phyloP scores from a whole-genome alignment of 1,284 basidiomycete species.

The Neonothopanus nambi region DNA sequence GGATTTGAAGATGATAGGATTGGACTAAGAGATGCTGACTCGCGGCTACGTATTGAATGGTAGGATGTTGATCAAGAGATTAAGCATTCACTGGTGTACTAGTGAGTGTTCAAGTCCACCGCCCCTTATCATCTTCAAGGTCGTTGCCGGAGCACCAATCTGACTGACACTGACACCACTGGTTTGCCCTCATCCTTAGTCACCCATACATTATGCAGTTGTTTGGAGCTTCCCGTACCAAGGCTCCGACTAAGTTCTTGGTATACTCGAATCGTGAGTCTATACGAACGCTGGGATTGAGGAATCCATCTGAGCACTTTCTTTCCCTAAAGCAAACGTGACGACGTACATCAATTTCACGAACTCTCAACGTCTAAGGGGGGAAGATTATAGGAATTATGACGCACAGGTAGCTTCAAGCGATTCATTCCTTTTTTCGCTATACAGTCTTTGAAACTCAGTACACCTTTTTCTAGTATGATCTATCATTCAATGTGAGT shows the following conservation, averaged over 20 bases:
- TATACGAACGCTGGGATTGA: not conserved
- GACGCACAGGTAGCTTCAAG: not conserved
- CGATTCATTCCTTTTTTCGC: not conserved
- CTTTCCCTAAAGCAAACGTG: not conserved
- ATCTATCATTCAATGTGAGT: not conserved
- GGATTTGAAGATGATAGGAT: not conserved
- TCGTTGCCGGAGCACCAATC: no score
- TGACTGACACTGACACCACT: not conserved
- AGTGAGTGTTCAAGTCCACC: slow-evolving; percentile 1
- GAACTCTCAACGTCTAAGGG: not conserved
- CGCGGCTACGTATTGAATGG: not conserved
- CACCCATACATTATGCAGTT: not conserved
- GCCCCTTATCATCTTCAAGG: no score
- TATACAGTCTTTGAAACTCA: no score
- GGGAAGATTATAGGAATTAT: not conserved
- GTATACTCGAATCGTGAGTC: slow-evolving; percentile 1
- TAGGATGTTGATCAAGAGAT: slow-evolving; percentile 2
- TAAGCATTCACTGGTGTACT: not conserved
- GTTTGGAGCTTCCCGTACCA: no score
- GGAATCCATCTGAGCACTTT: not conserved
- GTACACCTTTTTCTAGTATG: not conserved
- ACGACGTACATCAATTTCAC: not conserved
- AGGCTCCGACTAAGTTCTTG: slow-evolving; percentile 1
- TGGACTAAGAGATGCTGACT: no score
- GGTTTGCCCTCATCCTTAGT: not conserved